phyloP scores from a whole-genome alignment of 768 basidiomycete genomes.

The Pulveroboletus ravenelii region DNA sequence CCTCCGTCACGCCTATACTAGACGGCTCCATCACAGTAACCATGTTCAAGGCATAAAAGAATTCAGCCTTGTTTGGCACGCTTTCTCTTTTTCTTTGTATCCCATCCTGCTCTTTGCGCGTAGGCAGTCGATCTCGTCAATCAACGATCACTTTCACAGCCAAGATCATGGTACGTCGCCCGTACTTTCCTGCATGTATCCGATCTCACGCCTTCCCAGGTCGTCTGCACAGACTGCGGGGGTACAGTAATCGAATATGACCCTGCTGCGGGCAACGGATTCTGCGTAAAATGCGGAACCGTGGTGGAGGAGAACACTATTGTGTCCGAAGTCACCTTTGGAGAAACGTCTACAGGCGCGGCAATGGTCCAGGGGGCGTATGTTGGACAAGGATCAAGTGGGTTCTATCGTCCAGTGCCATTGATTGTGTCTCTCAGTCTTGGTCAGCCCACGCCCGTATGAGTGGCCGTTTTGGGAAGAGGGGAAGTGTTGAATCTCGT shows the following conservation, averaged over 20 bases:
- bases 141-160: neutral
- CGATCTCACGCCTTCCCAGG: constrained; percentile 31
- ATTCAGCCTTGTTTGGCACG: neutral
- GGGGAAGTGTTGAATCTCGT: constrained; percentile 74
- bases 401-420: constrained; percentile 29
- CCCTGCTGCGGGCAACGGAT: constrained; percentile 76
- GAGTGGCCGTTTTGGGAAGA: constrained; percentile 77
- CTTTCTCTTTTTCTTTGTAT: neutral
- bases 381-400: constrained; percentile 88
- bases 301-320: constrained; percentile 93
- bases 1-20: neutral
- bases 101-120: neutral
- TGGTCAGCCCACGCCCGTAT: constrained; percentile 71
- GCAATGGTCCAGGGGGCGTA: constrained; percentile 95
- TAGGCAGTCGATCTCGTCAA: neutral
- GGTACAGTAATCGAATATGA: constrained; percentile 85
- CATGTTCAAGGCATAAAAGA: neutral
- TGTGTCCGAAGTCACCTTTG: constrained; percentile 90
- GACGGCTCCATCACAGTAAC: neutral
- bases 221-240: constrained; percentile 71
- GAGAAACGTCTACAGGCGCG: constrained; percentile 88
- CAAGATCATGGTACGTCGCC: constrained; percentile 16
- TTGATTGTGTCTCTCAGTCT: neutral
- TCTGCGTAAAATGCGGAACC: constrained; percentile 81
- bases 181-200: neutral